phyloP scores from a whole-genome alignment of 768 basidiomycete species.

The Podaxis carcinomalis region DNA sequence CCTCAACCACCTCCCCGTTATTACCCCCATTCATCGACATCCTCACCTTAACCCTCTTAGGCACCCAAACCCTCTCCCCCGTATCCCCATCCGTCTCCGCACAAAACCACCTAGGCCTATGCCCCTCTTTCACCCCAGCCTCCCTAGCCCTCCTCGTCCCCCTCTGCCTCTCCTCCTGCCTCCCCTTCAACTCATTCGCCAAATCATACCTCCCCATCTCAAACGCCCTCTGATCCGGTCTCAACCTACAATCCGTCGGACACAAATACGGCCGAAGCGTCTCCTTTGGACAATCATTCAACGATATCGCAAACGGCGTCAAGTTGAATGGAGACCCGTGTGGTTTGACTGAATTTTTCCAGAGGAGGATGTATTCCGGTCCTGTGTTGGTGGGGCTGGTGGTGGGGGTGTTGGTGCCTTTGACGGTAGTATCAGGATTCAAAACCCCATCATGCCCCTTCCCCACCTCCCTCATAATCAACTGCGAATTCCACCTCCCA shows the following conservation, averaged over 20 bases:
- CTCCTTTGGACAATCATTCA: conserved; percentile 81
- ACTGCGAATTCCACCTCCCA: conserved; percentile 92
- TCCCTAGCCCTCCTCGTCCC: conserved; percentile 70
- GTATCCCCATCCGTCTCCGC: conserved; percentile 84
- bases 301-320: conserved; percentile 88
- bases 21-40: conserved; percentile 4
- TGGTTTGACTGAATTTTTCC: conserved; percentile 87
- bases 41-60: conserved; percentile 49
- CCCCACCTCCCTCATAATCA: conserved; percentile 77
- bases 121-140: conserved; percentile 63
- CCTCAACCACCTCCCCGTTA: conserved; percentile 46
- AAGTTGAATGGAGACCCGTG: conserved; percentile 86
- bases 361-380: conserved; percentile 79
- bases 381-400: neutral
- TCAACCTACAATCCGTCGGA: conserved; percentile 88
- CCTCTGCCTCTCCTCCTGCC: conserved; percentile 83
- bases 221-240: conserved; percentile 93
- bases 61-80: conserved; percentile 85
- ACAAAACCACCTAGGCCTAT: conserved; percentile 84
- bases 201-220: conserved; percentile 83
- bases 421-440: conserved; percentile 64
- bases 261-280: conserved; percentile 68
- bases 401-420: conserved; percentile 33
- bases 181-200: conserved; percentile 74
- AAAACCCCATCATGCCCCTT: conserved; percentile 44